Percentiles rank a stretch among this genome's conserved stretches.
Conservation (phyloP, 2,329 filamentous ascomycete genomes). For the Phialocephala sp. region DNA sequence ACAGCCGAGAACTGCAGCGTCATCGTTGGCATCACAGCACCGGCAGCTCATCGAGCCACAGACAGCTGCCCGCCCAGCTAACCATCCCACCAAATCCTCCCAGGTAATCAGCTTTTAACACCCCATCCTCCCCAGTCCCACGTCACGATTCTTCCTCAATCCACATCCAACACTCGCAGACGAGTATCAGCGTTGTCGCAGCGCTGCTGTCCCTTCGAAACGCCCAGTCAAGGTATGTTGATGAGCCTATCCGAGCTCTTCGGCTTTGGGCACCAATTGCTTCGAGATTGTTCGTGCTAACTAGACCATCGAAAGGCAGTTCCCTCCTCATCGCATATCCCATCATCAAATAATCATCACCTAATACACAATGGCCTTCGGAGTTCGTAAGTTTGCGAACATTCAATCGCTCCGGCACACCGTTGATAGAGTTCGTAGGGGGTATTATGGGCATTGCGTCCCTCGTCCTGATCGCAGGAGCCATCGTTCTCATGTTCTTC, state of each 20-base stretch:
- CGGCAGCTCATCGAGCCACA: conserved; percentile 17
- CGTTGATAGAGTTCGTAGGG: conserved; percentile 48
- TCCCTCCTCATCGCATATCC: not conserved
- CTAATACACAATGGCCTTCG: conserved; percentile 23
- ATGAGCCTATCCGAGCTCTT: conserved; percentile 7
- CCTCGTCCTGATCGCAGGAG: conserved; percentile 65
- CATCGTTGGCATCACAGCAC: conserved; percentile 17
- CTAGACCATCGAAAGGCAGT: conserved; percentile 5
- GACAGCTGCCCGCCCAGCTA: conserved; percentile 6
- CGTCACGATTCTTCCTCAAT: conserved; percentile 3
- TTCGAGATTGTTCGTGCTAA: conserved; percentile 27
- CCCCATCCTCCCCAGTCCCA: conserved; percentile 6
- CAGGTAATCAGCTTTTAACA: conserved; percentile 1
- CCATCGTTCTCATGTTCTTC: conserved; percentile 68
- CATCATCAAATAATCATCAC: conserved; percentile 3
- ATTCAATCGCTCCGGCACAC: not conserved
- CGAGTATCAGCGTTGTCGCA: conserved; percentile 22
- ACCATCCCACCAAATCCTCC: conserved; percentile 9
- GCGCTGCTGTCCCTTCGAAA: conserved; percentile 11
- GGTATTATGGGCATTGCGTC: conserved; percentile 60
- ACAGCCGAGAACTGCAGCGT: conserved; percentile 23
- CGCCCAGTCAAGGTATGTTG: conserved; percentile 22
- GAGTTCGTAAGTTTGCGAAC: conserved; percentile 22
- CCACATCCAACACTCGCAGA: not conserved
- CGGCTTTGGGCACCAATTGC: conserved; percentile 8